phyloP scores from a whole-genome alignment of 805 yeast genomes.

The Candida argentea region DNA sequence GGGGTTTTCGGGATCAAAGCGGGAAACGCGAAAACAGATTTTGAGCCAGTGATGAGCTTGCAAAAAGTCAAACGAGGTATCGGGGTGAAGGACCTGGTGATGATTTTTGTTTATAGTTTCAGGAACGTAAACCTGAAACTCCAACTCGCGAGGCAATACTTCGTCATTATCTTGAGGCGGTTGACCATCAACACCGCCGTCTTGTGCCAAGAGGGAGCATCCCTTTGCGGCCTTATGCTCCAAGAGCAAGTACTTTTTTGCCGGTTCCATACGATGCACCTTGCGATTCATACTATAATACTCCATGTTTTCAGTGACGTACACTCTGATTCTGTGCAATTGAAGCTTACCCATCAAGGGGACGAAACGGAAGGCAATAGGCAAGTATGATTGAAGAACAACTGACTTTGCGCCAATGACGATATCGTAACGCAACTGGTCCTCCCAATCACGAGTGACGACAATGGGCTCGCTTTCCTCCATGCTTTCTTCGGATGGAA shows the following conservation, averaged over 20 bases:
- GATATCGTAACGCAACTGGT: constrained; percentile 80
- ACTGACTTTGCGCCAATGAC: constrained; percentile 84
- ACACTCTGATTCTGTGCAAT: constrained; percentile 76
- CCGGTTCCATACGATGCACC: constrained; percentile 89
- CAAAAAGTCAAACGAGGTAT: constrained; percentile 68
- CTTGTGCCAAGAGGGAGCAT: constrained; percentile 27
- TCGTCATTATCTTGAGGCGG: constrained; percentile 30
- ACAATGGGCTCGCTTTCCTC: constrained; percentile 93
- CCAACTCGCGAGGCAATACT: constrained; percentile 67
- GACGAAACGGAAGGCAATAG: constrained; percentile 71
- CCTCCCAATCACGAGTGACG: constrained; percentile 89
- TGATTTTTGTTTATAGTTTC: constrained; percentile 46
- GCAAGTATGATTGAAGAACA: constrained; percentile 73
- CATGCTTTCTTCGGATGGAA: constrained; percentile 66
- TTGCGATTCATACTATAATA: constrained; percentile 79
- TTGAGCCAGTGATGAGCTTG: constrained; percentile 95
- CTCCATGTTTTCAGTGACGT: constrained; percentile 81
- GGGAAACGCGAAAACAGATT: constrained; percentile 71
- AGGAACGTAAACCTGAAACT: constrained; percentile 82
- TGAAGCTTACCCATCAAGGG: constrained; percentile 79
- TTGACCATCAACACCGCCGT: constrained; percentile 22
- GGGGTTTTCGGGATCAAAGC: constrained; percentile 41
- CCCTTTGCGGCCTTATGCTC: constrained; percentile 65
- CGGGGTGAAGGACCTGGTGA: constrained; percentile 57
- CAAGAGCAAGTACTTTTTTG: constrained; percentile 64